Evolutionary conservation across 441 rosid species (phyloP).

Genomic region (Codiaeum variegatum): DNA sequence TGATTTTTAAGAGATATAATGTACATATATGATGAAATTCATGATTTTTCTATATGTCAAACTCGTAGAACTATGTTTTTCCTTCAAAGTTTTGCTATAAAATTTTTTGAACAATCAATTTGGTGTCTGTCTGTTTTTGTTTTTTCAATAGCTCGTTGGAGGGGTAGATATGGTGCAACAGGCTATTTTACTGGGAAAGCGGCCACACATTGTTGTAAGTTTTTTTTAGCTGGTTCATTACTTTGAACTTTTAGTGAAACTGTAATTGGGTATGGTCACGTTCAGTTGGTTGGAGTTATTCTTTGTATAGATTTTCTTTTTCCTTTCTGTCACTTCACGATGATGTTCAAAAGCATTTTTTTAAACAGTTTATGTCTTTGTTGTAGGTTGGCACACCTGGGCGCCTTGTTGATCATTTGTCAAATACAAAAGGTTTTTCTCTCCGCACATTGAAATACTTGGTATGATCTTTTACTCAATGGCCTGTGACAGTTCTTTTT

Average conservation of each 20-base stretch:
- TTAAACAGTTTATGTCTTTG: neutral
- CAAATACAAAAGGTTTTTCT: constrained; percentile 86
- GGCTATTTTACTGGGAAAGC: constrained; percentile 63
- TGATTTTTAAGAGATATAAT: neutral
- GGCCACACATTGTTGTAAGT: constrained; percentile 85
- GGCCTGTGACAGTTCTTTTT: neutral
- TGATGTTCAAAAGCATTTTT: neutral
- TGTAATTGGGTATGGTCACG: neutral
- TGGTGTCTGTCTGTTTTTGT: neutral
- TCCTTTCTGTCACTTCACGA: neutral
- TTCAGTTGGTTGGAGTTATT: neutral
- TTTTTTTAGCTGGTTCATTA: neutral
- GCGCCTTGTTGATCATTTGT: constrained; percentile 81
- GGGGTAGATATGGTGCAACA: constrained; percentile 90
- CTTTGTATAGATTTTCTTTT: neutral
- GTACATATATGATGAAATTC: neutral
- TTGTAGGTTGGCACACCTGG: constrained; percentile 92
- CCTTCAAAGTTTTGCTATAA: too few species aligned
- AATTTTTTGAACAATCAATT: neutral
- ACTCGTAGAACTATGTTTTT: neutral
- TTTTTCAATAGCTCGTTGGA: constrained; percentile 74
- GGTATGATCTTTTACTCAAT: constrained; percentile 38
- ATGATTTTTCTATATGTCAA: neutral
- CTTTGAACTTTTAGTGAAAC: neutral
- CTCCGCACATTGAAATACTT: constrained; percentile 69